Conservation (phyloP, 2,329 filamentous ascomycete genomes). For the Fusarium sp. region DNA sequence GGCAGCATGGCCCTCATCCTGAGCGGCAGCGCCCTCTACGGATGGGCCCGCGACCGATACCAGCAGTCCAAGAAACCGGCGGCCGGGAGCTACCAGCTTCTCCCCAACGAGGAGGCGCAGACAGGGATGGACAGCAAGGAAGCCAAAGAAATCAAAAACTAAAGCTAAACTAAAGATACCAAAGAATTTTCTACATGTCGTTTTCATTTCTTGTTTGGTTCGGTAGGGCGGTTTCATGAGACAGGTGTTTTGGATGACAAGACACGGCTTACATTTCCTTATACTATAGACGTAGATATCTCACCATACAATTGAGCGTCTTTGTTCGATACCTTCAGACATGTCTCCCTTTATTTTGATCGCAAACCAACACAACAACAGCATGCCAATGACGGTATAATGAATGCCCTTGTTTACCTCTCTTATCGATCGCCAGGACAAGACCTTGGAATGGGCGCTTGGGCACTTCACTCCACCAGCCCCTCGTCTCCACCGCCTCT, state of each 20-base stretch:
- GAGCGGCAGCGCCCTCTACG: slow-evolving; percentile 40
- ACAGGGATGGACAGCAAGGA: slow-evolving; percentile 35
- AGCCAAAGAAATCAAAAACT: slow-evolving; percentile 22
- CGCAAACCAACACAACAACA: background rate
- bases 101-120: slow-evolving; percentile 33
- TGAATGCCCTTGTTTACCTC: background rate
- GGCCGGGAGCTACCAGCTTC: slow-evolving; percentile 40
- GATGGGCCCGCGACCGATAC: slow-evolving; percentile 43
- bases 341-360: background rate
- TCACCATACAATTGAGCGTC: slow-evolving; percentile 3
- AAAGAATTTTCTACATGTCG: background rate
- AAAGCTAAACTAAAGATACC: background rate
- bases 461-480: background rate
- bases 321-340: background rate
- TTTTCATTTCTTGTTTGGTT: background rate
- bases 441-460: background rate
- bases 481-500: background rate
- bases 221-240: background rate
- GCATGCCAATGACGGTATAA: background rate
- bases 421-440: background rate
- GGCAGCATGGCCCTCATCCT: slow-evolving; percentile 44
- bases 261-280: background rate
- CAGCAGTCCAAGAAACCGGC: slow-evolving; percentile 40
- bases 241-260: slow-evolving; percentile 1
- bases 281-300: slow-evolving; percentile 5